These are phyloP conservation scores for Phytophthora melonis DNA, from an alignment of 352 stramenopile genomes.

Conservation along the genomic window DNA sequence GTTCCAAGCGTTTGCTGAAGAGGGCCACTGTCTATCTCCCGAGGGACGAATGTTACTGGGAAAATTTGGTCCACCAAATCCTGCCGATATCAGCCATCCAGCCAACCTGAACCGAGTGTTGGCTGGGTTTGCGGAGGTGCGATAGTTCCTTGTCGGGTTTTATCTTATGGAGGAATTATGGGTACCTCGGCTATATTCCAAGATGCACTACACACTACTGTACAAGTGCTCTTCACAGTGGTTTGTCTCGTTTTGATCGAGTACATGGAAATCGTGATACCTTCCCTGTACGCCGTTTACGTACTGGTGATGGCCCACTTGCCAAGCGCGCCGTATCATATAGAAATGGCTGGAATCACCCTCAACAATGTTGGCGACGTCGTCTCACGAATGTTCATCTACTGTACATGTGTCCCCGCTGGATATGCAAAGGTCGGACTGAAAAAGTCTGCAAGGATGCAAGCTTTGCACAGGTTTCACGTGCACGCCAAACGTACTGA, in stretches of 20 bases:
- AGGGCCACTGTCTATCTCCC: not conserved
- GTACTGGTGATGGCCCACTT: constrained; percentile 12
- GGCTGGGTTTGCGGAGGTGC: not conserved
- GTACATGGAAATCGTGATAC: constrained; percentile 38
- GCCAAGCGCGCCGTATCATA: constrained; percentile 34
- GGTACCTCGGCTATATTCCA: not conserved
- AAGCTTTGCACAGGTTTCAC: too few species aligned
- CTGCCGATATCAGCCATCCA: not conserved
- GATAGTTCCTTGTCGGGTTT: not conserved
- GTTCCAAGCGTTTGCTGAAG: too few species aligned
- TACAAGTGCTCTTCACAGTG: constrained; percentile 32
- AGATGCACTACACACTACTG: too few species aligned
- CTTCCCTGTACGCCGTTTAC: constrained; percentile 30
- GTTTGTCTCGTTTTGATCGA: constrained; percentile 42
- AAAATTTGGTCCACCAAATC: not conserved
- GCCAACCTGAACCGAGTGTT: not conserved
- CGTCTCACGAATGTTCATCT: constrained; percentile 18
- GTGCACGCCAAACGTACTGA: too few species aligned
- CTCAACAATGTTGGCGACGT: not conserved
- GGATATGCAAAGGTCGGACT: too few species aligned
- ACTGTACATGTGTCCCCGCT: too few species aligned
- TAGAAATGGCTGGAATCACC: constrained; percentile 19
- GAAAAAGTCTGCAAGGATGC: too few species aligned
- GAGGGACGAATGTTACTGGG: not conserved
- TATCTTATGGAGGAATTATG: not conserved